These are phyloP conservation scores for Mycena rebaudengoi DNA, from an alignment of 768 basidiomycete species.

Conservation along the genomic window DNA sequence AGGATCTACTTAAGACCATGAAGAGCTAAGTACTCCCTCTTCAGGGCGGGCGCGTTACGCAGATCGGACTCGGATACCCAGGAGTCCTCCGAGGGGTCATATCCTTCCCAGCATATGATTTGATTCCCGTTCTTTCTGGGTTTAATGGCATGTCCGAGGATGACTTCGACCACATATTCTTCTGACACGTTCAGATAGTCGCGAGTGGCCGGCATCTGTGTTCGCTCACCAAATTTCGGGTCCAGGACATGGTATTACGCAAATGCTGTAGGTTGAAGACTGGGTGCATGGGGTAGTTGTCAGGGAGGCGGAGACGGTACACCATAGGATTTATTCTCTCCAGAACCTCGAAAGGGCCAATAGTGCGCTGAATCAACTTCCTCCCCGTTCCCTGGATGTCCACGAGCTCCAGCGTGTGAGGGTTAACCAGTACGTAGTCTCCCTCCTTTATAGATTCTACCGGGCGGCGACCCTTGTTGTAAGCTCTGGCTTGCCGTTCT, in stretches of 20 bases:
- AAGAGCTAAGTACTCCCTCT: not conserved
- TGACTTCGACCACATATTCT: not conserved
- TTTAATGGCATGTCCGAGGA: not conserved
- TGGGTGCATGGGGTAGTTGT: conserved; percentile 30
- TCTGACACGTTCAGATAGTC: not conserved
- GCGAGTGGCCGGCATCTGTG: not conserved
- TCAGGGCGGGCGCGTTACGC: conserved; percentile 17
- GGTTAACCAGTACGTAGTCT: conserved; percentile 30
- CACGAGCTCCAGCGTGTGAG: conserved; percentile 28
- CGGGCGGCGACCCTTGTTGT: conserved; percentile 24
- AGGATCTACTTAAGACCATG: not conserved
- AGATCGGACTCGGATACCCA: conserved; percentile 20
- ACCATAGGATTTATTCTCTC: conserved; percentile 29
- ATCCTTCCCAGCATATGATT: conserved; percentile 19
- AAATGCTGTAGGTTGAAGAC: conserved; percentile 32
- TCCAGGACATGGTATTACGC: conserved; percentile 15
- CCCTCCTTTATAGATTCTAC: not conserved
- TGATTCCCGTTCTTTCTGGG: not conserved
- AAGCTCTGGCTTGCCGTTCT: conserved; percentile 27
- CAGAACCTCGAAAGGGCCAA: too few relatives aligned
- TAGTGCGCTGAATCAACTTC: conserved; percentile 32
- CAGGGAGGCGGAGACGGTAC: conserved; percentile 27
- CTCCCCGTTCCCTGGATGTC: conserved; percentile 29
- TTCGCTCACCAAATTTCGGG: not conserved
- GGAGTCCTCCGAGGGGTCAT: conserved; percentile 9